Percentiles rank a stretch among this genome's conserved stretches.
These are phyloP conservation scores for Suillus alpinus DNA, from an alignment of 768 basidiomycete genomes.

Conservation along the genomic window DNA sequence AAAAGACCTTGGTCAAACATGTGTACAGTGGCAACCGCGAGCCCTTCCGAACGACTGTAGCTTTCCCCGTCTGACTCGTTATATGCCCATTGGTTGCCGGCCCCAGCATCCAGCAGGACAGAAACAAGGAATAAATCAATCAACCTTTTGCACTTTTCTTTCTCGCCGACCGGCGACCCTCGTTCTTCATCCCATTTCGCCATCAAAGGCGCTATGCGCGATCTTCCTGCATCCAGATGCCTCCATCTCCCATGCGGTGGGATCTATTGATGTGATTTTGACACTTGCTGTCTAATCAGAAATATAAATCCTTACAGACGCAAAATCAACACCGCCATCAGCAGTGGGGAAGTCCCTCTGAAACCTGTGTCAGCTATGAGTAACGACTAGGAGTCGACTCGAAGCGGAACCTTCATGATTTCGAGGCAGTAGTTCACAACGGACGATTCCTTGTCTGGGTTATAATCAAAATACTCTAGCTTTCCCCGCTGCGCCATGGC, in stretches of 20 bases:
- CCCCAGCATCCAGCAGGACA: conserved; percentile 93
- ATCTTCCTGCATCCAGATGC: conserved; percentile 71
- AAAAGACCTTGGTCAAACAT: conserved; percentile 89
- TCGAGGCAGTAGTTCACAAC: conserved; percentile 72
- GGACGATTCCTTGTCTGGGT: conserved; percentile 67
- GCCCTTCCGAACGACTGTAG: conserved; percentile 72
- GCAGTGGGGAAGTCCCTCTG: conserved; percentile 66
- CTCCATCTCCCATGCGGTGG: conserved; percentile 89
- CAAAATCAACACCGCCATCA: conserved; percentile 51
- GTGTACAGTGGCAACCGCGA: conserved; percentile 86
- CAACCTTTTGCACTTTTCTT: conserved; percentile 67
- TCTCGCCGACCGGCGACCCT: conserved; percentile 39
- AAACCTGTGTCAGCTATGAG: conserved; percentile 10
- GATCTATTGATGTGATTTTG: conserved; percentile 48
- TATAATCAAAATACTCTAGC: conserved; percentile 84
- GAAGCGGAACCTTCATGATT: conserved; percentile 61
- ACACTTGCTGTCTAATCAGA: neutral
- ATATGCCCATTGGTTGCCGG: conserved; percentile 81
- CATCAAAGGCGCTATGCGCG: conserved; percentile 63
- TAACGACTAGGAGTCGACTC: neutral
- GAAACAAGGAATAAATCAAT: conserved; percentile 90
- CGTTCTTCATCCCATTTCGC: conserved; percentile 48
- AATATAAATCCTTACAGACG: conserved; percentile 42
- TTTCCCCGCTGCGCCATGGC: conserved; percentile 71
- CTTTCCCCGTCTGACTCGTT: conserved; percentile 51